phyloP scores from a whole-genome alignment of 371 early-diverging fungal genomes.

The Actinomucor elegans region DNA sequence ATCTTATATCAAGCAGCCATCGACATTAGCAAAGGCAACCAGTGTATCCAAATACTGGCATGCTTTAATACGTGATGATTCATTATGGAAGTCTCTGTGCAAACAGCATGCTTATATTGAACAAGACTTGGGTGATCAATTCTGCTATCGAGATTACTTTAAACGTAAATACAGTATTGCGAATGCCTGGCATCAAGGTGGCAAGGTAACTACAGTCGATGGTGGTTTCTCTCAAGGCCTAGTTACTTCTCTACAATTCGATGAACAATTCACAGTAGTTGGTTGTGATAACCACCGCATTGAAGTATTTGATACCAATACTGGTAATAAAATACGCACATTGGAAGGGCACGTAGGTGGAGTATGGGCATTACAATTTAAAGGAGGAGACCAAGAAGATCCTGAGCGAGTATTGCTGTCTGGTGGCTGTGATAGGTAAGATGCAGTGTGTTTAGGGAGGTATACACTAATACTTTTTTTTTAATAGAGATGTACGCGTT shows the following conservation, averaged over 20 bases:
- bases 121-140: constrained; percentile 16
- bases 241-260: constrained; percentile 87
- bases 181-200: constrained; percentile 75
- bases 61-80: constrained; percentile 60
- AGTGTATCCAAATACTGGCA: constrained; percentile 78
- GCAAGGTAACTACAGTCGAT: constrained; percentile 64
- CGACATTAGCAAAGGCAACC: constrained; percentile 67
- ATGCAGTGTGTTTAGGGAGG: constrained; percentile 3
- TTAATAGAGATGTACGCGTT: constrained; percentile 72
- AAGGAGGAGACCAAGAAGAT: constrained; percentile 54
- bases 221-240: constrained; percentile 75
- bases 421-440: constrained; percentile 77
- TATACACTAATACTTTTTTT: not conserved
- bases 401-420: constrained; percentile 74
- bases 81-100: constrained; percentile 45
- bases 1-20: constrained; percentile 60
- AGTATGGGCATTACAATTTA: constrained; percentile 18
- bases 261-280: constrained; percentile 78
- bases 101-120: constrained; percentile 31
- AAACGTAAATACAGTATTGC: constrained; percentile 69
- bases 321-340: constrained; percentile 62
- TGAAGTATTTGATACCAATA: constrained; percentile 76
- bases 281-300: constrained; percentile 85
- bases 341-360: constrained; percentile 58
- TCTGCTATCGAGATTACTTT: constrained; percentile 71